These are phyloP conservation scores for Hypericum perforatum DNA, from an alignment of 345 rosid species.

Conservation along the genomic window DNA sequence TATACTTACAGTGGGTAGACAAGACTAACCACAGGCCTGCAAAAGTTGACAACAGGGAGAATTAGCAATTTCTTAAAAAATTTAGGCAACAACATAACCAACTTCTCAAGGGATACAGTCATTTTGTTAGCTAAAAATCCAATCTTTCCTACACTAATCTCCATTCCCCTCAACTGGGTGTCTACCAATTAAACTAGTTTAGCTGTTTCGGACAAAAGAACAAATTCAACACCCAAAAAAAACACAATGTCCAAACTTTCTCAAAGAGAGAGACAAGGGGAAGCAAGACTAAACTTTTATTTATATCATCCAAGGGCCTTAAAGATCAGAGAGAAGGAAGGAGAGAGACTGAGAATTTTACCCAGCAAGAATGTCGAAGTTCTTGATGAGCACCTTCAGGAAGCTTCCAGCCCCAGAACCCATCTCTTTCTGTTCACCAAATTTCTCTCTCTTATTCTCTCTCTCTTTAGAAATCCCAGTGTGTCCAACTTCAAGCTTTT, in stretches of 20 bases:
- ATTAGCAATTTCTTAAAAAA: not conserved
- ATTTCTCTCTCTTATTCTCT: conserved; percentile 6
- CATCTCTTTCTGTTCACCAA: conserved; percentile 21
- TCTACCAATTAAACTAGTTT: no score
- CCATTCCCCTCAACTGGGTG: no score
- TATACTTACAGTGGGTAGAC: conserved; percentile 85
- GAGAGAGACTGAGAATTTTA: conserved; percentile 13
- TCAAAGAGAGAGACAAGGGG: no score
- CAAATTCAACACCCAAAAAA: no score
- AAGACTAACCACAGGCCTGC: conserved; percentile 90
- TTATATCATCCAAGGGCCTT: not conserved
- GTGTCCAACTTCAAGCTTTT: not conserved
- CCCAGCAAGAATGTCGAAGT: conserved; percentile 95
- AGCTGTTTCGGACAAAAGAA: no score
- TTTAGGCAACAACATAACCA: not conserved
- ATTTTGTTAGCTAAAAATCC: no score
- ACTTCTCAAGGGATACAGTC: no score
- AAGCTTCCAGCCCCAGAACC: conserved; percentile 67
- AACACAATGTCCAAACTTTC: no score
- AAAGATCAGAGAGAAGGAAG: not conserved
- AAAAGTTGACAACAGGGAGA: not conserved
- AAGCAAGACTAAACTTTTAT: not conserved
- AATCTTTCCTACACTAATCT: no score
- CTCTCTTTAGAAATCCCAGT: not conserved
- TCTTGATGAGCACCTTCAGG: conserved; percentile 54